These are phyloP conservation scores for Pulveroboletus sp. DNA, from an alignment of 768 basidiomycete genomes.

Conservation along the genomic window DNA sequence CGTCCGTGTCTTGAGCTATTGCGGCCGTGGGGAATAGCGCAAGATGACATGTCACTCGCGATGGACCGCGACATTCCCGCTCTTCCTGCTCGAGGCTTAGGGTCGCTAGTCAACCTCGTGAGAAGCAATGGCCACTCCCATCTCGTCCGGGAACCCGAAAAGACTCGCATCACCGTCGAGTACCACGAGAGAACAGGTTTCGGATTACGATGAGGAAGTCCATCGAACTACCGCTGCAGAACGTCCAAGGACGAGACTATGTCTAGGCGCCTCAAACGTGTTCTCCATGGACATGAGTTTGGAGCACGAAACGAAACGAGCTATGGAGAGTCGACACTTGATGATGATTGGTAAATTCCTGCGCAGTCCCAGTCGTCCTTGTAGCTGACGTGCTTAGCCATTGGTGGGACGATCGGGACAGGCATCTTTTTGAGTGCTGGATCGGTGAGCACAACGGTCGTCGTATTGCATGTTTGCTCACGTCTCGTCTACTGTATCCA, in stretches of 20 bases:
- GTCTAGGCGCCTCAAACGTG: neutral
- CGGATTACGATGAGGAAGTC: slow-evolving; percentile 2
- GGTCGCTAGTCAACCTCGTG: neutral
- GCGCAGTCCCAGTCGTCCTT: neutral
- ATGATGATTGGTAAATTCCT: slow-evolving; percentile 37
- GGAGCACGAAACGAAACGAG: slow-evolving; percentile 33
- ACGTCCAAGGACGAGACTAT: neutral
- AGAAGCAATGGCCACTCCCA: neutral
- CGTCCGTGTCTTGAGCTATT: no score
- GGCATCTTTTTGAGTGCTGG: slow-evolving; percentile 61
- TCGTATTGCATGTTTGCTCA: neutral
- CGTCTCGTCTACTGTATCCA: neutral
- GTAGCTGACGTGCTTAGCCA: slow-evolving; percentile 32
- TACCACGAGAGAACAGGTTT: neutral
- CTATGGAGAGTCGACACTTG: slow-evolving; percentile 38
- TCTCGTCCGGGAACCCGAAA: neutral
- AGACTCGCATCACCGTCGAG: neutral
- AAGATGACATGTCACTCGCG: neutral
- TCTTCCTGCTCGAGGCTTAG: neutral
- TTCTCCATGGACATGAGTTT: slow-evolving; percentile 8
- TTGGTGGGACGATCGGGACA: slow-evolving; percentile 56
- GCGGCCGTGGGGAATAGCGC: neutral
- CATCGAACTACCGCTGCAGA: neutral
- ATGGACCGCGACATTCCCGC: slow-evolving; percentile 1
- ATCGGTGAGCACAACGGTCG: slow-evolving; percentile 31